Base-by-base conservation (phyloP, 2,329 filamentous ascomycete species). In the Trichoderma citrinoviride region DNA sequence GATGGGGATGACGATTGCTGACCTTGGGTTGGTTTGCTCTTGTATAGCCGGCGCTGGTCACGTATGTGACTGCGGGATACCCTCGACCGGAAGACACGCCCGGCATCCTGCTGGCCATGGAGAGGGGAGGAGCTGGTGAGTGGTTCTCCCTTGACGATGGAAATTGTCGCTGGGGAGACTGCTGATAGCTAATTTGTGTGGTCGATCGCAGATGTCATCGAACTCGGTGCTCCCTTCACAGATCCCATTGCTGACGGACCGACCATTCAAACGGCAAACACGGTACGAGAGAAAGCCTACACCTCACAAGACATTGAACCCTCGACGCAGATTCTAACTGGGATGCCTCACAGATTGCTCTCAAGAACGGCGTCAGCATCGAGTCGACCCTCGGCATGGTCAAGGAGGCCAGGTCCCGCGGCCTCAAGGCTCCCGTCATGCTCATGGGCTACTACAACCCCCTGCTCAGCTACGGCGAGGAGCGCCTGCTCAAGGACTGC, bases 371-470 rank as follows among this genome's bases (percentile, higher is more conserved):
- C 67, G 91, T 98, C 68, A 96, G 90, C 12, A 90, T 96, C 68
- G 82, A 85, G 70, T 87, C 85, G 60, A 91, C 91, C 17, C 84
- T 99, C 46, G 84, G 90, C 73, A 94, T 97, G 83, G 90, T 97
- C 67, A 89, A 90, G 71, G 86, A 90, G 68, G 92, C 94, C 53
- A 85, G 95, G 72, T 83, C 85, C 71, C 85, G 84, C 67, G 95
- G 95, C 47, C 82, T 98, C 63, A 89, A 85, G 72, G 87, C 90
- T 0, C 95, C 95, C 0, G 86, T 99, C 47, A 80, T 99, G 74
- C 85, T 99, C 70, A 99, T 99, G 95, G 95, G 95, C 73, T 99
- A 99, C 85, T 99, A 97, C 81, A 99, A 99, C 81, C 95, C 95
- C 1, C 83, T 98, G 67, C 82, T 98, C 67, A 92, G 90, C 73